phyloP scores from a whole-genome alignment of 78 protist species.

The Guillardia theta region DNA sequence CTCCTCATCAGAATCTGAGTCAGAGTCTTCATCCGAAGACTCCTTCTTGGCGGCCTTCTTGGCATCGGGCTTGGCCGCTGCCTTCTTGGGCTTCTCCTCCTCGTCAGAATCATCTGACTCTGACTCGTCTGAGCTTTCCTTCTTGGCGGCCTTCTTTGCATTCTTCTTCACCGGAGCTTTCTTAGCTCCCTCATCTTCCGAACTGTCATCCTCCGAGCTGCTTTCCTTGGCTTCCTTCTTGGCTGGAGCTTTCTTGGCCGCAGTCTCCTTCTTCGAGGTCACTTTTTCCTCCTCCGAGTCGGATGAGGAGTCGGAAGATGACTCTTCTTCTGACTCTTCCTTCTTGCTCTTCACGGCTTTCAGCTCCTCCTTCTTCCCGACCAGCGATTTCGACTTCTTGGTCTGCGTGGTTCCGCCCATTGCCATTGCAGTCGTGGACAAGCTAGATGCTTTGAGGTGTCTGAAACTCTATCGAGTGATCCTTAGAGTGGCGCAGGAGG shows the following conservation, averaged over 20 bases:
- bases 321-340: no score
- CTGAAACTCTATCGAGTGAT: no score
- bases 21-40: no score
- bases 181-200: neutral
- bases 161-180: neutral
- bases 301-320: no score
- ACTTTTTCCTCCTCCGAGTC: neutral
- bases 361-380: no score
- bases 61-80: neutral
- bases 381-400: no score
- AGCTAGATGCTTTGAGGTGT: no score
- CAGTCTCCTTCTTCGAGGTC: neutral
- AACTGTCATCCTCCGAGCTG: neutral
- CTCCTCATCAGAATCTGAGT: neutral
- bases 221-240: neutral
- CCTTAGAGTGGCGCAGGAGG: no score
- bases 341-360: no score
- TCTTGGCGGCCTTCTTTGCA: neutral
- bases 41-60: no score
- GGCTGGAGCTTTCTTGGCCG: neutral
- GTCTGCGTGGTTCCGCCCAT: no score
- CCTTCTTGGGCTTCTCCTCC: conserved; percentile 4
- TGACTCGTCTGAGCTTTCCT: neutral
- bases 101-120: neutral
- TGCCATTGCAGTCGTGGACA: no score